Evolutionary conservation across 2,329 filamentous ascomycete species (phyloP), one percentile per base, ranked within the genome.

Genomic region (Cytospora mali): DNA sequence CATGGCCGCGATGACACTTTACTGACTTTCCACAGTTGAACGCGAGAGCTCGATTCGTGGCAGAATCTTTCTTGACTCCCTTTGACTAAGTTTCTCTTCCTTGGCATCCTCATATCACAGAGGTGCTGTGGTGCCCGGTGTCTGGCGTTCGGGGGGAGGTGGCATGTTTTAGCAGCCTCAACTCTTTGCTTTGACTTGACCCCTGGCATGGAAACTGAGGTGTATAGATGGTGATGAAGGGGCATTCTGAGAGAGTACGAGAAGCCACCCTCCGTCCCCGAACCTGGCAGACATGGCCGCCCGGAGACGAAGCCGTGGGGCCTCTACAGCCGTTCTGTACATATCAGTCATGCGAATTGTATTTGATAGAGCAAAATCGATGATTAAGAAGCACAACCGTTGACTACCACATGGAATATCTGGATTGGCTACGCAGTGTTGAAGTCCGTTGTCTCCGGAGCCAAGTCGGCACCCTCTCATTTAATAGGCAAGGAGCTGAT

Each of bases 51-150:
- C 89, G 95, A 82, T 99, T 98, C 75, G 94, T 99, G 57, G 95
- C 95, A 54, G 95, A 99, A 79, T 97, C 95, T 64, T 99, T 99
- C 84, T 80, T 99, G 77, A 97, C 94, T 74, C 95, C 94, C 5
- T 65, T 65, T 11, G 64, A 65, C 28, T 65, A 63, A 59, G 16
- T 16, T 21, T 9, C 23, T 6, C 42, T 23, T n/a, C 7, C 13
- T 39, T 13, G 27, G 1, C 27, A 23, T 23, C 18, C n/a, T 23
- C 42, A 46, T 10, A 46, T 23, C 42, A 46, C n/a, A 46, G n/a
- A 11, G 42, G 42, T 46, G 42, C n/a, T 46, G 42, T 46, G 42
- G 42, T 46, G 39, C 65, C 39, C 42, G 39, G 28, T 16, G 23
- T 28, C 7, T 35, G 16, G 42, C 42, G 42, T 46, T 46, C n/a